Evolutionary conservation across 2,329 filamentous ascomycete genomes (phyloP).

Genomic region (Penicillium sp.): DNA sequence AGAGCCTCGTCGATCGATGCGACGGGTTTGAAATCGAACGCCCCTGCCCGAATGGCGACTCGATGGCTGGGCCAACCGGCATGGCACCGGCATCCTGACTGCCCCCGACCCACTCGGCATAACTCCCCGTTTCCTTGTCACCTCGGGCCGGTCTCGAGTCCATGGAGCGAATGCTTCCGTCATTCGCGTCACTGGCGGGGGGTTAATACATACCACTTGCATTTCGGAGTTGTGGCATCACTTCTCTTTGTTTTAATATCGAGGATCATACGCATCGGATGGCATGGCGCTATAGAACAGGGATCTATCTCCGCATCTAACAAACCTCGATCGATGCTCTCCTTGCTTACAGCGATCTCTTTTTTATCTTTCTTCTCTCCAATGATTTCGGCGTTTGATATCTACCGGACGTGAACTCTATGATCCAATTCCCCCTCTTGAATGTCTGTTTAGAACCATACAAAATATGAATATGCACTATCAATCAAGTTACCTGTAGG

Average conservation of each 20-base stretch:
- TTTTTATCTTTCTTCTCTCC: slow-evolving; percentile 9
- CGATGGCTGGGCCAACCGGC: slow-evolving; percentile 9
- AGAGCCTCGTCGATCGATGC: slow-evolving; percentile 73
- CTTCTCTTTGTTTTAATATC: slow-evolving; percentile 14
- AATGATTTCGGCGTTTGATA: slow-evolving; percentile 22
- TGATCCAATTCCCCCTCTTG: slow-evolving; percentile 8
- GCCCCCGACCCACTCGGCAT: not conserved
- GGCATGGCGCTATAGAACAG: slow-evolving; percentile 14
- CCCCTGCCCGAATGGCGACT: slow-evolving; percentile 9
- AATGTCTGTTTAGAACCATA: slow-evolving; percentile 2
- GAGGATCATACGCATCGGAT: slow-evolving; percentile 11
- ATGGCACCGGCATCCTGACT: slow-evolving; percentile 15
- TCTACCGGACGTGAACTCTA: slow-evolving; percentile 13
- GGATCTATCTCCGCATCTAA: slow-evolving; percentile 20
- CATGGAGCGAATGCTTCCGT: slow-evolving; percentile 3
- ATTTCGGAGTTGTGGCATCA: slow-evolving; percentile 2
- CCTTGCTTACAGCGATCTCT: slow-evolving; percentile 24
- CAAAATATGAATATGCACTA: not conserved
- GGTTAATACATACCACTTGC: slow-evolving; percentile 19
- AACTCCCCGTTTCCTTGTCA: slow-evolving; percentile 1
- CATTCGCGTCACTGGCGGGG: slow-evolving; percentile 8
- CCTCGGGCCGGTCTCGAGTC: slow-evolving; percentile 25
- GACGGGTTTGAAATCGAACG: slow-evolving; percentile 59
- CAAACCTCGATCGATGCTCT: slow-evolving; percentile 14
- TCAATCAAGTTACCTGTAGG: not conserved